Evolutionary conservation across 2,329 filamentous ascomycete genomes (phyloP), one percentile per base, ranked within the genome.

Genomic region (Neobulgaria alba): DNA sequence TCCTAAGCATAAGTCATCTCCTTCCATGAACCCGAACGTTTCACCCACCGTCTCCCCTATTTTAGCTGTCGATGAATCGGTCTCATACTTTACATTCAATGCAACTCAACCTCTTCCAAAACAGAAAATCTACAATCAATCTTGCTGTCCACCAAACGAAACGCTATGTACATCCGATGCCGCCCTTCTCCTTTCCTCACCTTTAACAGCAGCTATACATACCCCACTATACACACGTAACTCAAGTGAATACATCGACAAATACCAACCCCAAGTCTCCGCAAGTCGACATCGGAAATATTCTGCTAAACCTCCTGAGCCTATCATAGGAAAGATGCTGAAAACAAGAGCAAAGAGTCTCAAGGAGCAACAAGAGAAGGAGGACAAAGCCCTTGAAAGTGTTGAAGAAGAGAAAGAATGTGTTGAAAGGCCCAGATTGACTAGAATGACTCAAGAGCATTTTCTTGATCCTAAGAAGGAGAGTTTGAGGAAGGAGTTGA

Each of bases 401-500:
- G n/a, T n/a, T n/a, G n/a, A n/a, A n/a, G n/a, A n/a, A n/a, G n/a
- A 46, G 33, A 21, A 23, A 38, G 21, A 33, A 35, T 18, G 37
- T 41, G 10, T 20, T 17, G 48, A 31, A 29, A 32, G 12, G 30
- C 15, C 29, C 19, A 37, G 16, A 31, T 12, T 26, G 23, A 12
- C 23, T 21, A 29, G 36, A 33, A 21, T 15, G n/a, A 7, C 7
- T 10, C 14, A 29, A 36, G 35, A 40, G 29, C 30, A 44, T 16
- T 37, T 14, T 23, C 36, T 33, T 1, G 19, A 46, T 30, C 39
- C 50, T 17, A 45, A 21, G 14, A 49, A 39, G 10, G 39, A 50
- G 26, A 40, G 50, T 10, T 42, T 55, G 36, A 45, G 52, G 18
- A 49, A 30, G 33, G 52, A 56, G 18, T 39, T 53, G 41, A 51